Base-by-base conservation (phyloP, 2,329 filamentous ascomycete species). In the Fusarium solani-melongenae region DNA sequence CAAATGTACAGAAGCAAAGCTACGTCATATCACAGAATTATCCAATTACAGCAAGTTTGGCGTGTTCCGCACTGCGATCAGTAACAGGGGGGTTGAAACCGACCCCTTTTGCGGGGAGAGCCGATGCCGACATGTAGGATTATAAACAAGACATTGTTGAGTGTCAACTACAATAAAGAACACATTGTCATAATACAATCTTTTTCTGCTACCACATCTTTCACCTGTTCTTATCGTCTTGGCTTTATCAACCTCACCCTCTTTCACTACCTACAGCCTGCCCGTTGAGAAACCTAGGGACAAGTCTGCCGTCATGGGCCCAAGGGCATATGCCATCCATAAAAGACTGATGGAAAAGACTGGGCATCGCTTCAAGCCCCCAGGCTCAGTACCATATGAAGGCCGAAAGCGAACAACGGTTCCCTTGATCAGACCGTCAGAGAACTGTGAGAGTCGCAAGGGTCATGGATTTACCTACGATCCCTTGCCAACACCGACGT, bases 381-480 rank as follows among this genome's bases (percentile, higher is more conserved):
- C 24, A 27, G 24, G 24, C 24, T 27, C 24, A 27, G 24, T 5
- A 27, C 24, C 24, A 27, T 27, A 27, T 27, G 24, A 27, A 27
- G 24, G 24, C 6, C 24, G 24, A 4, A 5, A 27, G 24, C 24
- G 24, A 27, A 12, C 6, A n/a, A 27, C 24, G 2, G 8, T 51
- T 11, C 46, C 46, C 5, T 29, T 51, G 27, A 51, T 51, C 3
- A 51, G 46, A 10, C 46, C 46, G 4, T 27, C 46, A 0, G 24
- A 51, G 46, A 31, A 51, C 10, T 51, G 10, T 10, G 46, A 31
- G 6, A 51, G 20, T 7, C 24, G 27, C 15, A 12, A 51, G 20
- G 24, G 1, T 6, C 24, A 29, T 8, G 17, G n/a, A 2, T 0
- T 31, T 3, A 1, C 6, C 4, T 51, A 51, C 27, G 2, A 51